Conservation (phyloP, 371 early-diverging fungal genomes). For the Choanephora cucurbitarum region DNA sequence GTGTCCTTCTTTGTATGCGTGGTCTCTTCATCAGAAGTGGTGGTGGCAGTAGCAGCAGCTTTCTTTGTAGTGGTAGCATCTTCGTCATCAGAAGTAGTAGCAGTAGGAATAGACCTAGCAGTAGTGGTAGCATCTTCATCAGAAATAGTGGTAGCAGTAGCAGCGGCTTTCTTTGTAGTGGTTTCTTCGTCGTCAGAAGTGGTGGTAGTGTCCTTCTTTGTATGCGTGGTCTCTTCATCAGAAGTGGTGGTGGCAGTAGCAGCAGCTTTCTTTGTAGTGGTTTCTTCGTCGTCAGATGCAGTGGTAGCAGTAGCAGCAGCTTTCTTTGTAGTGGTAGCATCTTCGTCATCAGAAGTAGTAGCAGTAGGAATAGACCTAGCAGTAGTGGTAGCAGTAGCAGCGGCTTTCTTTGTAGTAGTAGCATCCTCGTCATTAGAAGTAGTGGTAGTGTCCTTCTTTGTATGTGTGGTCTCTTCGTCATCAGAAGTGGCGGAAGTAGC, state of each 20-base stretch:
- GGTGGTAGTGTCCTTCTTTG: not conserved
- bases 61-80: not conserved
- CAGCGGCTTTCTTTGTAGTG: slow-evolving; percentile 8
- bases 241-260: too few species aligned
- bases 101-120: not conserved
- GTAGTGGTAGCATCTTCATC: not conserved
- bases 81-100: not conserved
- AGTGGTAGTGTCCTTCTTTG: slow-evolving; percentile 8
- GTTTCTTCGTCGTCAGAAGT: slow-evolving; percentile 1
- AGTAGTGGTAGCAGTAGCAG: slow-evolving; percentile 1
- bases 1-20: too few species aligned
- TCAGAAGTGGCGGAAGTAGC: slow-evolving; percentile 2
- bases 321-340: not conserved
- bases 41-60: slow-evolving; percentile 5
- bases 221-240: slow-evolving; percentile 1
- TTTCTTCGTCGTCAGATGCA: too few species aligned
- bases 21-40: too few species aligned
- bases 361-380: slow-evolving; percentile 1
- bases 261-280: slow-evolving; percentile 1
- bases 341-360: not conserved
- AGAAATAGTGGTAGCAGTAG: too few species aligned
- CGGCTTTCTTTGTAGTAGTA: slow-evolving; percentile 4
- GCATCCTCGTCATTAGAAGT: slow-evolving; percentile 10
- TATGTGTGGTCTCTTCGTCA: slow-evolving; percentile 3
- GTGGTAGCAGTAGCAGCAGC: not conserved